Conservation (phyloP, 805 yeast genomes). For the Wickerhamomyces canadensis region DNA sequence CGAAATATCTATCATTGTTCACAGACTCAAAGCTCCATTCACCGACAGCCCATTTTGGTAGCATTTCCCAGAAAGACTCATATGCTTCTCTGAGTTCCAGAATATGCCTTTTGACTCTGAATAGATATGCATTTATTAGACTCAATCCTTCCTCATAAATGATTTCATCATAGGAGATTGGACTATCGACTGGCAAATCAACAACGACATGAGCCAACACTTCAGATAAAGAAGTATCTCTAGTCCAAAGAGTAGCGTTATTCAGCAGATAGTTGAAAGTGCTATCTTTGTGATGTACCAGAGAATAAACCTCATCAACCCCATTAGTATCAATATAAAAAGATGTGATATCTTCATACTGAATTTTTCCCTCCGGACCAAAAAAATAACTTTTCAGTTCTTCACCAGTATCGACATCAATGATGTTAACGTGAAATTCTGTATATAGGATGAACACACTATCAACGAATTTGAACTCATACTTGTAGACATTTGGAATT, state of each 20-base stretch:
- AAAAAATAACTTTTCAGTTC: slow-evolving; percentile 17
- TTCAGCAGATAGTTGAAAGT: slow-evolving; percentile 11
- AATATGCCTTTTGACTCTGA: slow-evolving; percentile 27
- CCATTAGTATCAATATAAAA: slow-evolving; percentile 10
- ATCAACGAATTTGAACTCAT: slow-evolving; percentile 12
- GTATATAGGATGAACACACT: slow-evolving; percentile 17
- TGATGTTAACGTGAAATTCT: slow-evolving; percentile 16
- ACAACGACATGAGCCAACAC: slow-evolving; percentile 31
- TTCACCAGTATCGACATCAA: slow-evolving; percentile 22
- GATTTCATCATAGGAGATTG: slow-evolving; percentile 24
- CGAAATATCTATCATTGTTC: slow-evolving; percentile 32
- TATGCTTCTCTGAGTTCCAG: slow-evolving; percentile 10
- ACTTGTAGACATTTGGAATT: slow-evolving; percentile 19
- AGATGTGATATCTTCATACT: slow-evolving; percentile 6
- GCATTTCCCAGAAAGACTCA: slow-evolving; percentile 8
- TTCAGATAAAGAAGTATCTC: slow-evolving; percentile 38
- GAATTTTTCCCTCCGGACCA: slow-evolving; percentile 10
- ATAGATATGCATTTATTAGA: slow-evolving; percentile 27
- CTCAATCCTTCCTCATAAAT: slow-evolving; percentile 25
- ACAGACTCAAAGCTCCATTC: slow-evolving; percentile 1
- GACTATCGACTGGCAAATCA: slow-evolving; percentile 18
- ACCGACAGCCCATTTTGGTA: slow-evolving; percentile 8
- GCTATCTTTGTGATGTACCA: slow-evolving; percentile 10
- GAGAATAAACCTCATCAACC: slow-evolving; percentile 9
- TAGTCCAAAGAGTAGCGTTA: slow-evolving; percentile 29